Base-by-base conservation (phyloP, 2,329 filamentous ascomycete species). In the Ascochyta fabae region DNA sequence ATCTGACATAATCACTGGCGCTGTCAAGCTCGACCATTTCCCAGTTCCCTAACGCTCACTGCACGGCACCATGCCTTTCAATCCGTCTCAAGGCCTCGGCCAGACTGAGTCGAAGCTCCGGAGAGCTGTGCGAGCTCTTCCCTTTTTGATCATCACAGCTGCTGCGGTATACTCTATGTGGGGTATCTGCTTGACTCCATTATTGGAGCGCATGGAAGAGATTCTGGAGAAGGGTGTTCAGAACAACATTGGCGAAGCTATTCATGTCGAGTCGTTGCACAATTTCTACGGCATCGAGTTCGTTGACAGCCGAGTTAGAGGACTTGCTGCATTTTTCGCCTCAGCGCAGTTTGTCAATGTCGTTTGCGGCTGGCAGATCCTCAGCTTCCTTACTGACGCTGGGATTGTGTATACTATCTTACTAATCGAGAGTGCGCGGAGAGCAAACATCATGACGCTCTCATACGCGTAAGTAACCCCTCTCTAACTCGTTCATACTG, bases 11-110 rank as follows among this genome's bases (percentile, higher is more conserved):
- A 42, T 60, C 35, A 53, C 40, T 26, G 56, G 53, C 12, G 48
- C 57, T 38, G 54, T 60, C 39, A 56, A 56, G 15, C 48, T 60
- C 29, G 57, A 62, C 24, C 60, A 58, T 33, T 35, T 56, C 3
- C 47, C 53, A 8, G 47, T 34, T 35, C 60, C 54, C 19, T 52
- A 58, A 36, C 54, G 53, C 35, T 58, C 58, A 35, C 36, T 53
- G 3, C 43, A 36, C 19, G 60, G 58, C 26, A 62, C 46, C 3
- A 62, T 62, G 60, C 52, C 48, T 33, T 62, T 57, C 44, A 60
- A 60, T 27, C 52, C 58, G 7, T 56, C 60, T n/a, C 60, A 62
- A 47, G 52, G 54, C 12, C 35, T 58, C n/a, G 55, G 57, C 1
- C 43, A 58, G 4, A 40, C 12, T 4, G 60, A 62, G 34, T 58